Evolutionary conservation across 202 grass and related monocot species (phyloP), one percentile per base, ranked within the genome.

Genomic region (Musa balbisiana): DNA sequence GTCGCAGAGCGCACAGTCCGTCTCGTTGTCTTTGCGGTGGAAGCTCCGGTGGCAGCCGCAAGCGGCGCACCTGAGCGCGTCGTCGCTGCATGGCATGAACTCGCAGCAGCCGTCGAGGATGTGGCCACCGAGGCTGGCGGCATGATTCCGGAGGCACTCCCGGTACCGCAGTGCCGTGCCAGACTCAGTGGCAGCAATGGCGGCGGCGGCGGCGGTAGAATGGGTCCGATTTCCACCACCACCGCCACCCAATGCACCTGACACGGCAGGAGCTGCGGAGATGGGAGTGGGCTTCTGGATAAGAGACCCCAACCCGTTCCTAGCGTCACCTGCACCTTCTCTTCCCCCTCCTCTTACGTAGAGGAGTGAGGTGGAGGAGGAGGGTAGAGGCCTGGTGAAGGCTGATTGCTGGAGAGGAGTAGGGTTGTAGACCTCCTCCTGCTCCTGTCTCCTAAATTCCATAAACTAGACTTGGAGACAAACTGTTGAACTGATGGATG

Each of bases 1-100:
- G 10, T 49, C 72, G 52, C 16, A 21, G 64, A 65, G 9, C 67
- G 15, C 19, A 52, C 73, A 13, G 52, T n/a, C 20, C 69, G 19
- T 60, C 73, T 88, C 90, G 60, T 84, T 89, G 49, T 88, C 90
- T 66, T 87, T 89, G 49, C 92, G 87, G 80, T 96, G 92, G 87
- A 96, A 96, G 85, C 92, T 96, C 16, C 92, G 89, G 81, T 96
- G 92, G 85, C 92, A 96, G 33, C 84, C 80, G 85, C 92, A 96
- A n/a, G 92, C 90, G 53, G 85, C 92, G 71, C 92, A 96, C 33
- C 81, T 80, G 59, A 92, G 83, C 52, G 80, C 87, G 52, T 53
- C 29, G 0, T 79, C 82, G 65, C 83, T 79, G 71, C 83, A 74
- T 22, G 82, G 74, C 92, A 92, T 92, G 92, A 92, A 96, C 85